These are phyloP conservation scores for Pythium angustatum DNA, from an alignment of 352 stramenopile species.

Conservation along the genomic window DNA sequence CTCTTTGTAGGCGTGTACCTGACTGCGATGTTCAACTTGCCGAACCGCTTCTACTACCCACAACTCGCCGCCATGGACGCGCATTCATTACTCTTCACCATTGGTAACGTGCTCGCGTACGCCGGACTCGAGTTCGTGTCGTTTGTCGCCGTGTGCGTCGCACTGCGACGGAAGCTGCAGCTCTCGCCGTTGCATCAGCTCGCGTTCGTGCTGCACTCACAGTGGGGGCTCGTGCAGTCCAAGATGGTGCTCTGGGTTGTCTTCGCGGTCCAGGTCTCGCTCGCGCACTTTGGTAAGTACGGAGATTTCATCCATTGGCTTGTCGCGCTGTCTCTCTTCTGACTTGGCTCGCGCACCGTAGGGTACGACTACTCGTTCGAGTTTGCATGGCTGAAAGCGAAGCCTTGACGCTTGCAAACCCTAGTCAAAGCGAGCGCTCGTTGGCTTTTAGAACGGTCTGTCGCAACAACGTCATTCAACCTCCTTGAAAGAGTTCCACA, in stretches of 20 bases:
- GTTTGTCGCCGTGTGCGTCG: not conserved
- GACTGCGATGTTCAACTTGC: conserved; percentile 6
- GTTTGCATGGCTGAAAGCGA: not conserved
- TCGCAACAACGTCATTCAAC: no score
- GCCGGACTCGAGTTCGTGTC: conserved; percentile 5
- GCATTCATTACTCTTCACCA: not conserved
- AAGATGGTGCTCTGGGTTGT: conserved; percentile 17
- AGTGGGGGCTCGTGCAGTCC: conserved; percentile 30
- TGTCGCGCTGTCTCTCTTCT: not conserved
- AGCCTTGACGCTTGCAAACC: not conserved
- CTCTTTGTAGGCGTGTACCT: conserved; percentile 3
- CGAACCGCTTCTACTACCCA: not conserved
- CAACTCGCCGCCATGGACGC: not conserved
- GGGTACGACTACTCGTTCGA: conserved; percentile 4
- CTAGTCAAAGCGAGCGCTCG: no score
- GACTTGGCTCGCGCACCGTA: no score
- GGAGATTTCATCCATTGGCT: no score
- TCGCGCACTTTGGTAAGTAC: conserved; percentile 6
- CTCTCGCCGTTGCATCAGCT: conserved; percentile 28
- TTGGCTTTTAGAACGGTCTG: no score
- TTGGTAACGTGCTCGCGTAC: not conserved
- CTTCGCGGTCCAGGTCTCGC: conserved; percentile 1
- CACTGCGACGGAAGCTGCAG: not conserved
- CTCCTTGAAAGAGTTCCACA: no score
- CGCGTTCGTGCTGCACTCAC: conserved; percentile 34